These are phyloP conservation scores for Xylaria hypoxylon DNA, from an alignment of 2,329 filamentous ascomycete genomes.

Conservation along the genomic window DNA sequence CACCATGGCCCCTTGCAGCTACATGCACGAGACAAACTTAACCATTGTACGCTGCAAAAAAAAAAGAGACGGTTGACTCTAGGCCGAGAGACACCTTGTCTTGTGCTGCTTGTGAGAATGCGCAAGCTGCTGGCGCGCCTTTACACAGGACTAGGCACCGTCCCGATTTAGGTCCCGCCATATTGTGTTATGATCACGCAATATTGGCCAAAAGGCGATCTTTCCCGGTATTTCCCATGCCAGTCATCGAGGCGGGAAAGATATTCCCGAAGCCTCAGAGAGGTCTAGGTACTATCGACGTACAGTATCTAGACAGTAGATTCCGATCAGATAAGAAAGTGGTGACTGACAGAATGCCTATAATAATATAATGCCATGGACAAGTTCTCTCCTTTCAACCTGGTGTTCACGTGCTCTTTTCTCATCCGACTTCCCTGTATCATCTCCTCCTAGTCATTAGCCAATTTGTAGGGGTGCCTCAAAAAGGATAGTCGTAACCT, in stretches of 20 bases:
- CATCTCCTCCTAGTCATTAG: slow-evolving; percentile 6
- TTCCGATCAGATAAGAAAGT: slow-evolving; percentile 32
- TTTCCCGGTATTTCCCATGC: slow-evolving; percentile 8
- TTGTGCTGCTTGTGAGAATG: slow-evolving; percentile 4
- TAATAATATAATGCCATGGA: slow-evolving; percentile 29
- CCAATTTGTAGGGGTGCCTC: not conserved
- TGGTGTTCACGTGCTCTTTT: slow-evolving; percentile 25
- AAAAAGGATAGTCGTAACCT: slow-evolving; percentile 4
- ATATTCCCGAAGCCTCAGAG: slow-evolving; percentile 3
- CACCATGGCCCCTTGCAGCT: slow-evolving; percentile 27
- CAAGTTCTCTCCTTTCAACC: slow-evolving; percentile 4
- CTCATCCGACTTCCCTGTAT: slow-evolving; percentile 11
- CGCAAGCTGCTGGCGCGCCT: slow-evolving; percentile 11
- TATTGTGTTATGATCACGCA: slow-evolving; percentile 42
- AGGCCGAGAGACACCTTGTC: slow-evolving; percentile 9
- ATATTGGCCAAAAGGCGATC: slow-evolving; percentile 34
- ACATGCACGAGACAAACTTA: not conserved
- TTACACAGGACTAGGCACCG: slow-evolving; percentile 12
- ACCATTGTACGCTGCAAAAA: not conserved
- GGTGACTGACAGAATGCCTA: slow-evolving; percentile 17
- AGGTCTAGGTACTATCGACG: slow-evolving; percentile 13
- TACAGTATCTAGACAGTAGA: not conserved
- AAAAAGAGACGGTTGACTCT: slow-evolving; percentile 5
- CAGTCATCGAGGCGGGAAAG: slow-evolving; percentile 20
- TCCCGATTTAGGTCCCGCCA: slow-evolving; percentile 27